Percentiles rank a stretch among this genome's conserved stretches.
phyloP scores from a whole-genome alignment of 306 rosid genomes.

The Lablab purpureus region DNA sequence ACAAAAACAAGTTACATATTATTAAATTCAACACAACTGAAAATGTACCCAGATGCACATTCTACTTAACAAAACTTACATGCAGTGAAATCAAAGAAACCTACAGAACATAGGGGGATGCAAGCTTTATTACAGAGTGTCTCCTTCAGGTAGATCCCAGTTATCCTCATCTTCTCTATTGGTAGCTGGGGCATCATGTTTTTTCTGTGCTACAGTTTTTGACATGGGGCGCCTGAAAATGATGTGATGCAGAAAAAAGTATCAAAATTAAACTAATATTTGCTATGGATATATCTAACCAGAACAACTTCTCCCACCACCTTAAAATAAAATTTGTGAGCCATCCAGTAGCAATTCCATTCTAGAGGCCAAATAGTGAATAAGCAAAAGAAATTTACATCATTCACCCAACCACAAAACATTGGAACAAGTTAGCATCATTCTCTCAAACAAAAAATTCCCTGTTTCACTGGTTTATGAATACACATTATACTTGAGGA shows the following conservation, averaged over 20 bases:
- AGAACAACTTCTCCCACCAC: slow-evolving; percentile 8
- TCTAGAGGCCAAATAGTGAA: neutral
- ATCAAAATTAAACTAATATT: neutral
- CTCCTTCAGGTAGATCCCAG: slow-evolving; percentile 79
- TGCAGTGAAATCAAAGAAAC: slow-evolving; percentile 30
- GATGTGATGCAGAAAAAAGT: neutral
- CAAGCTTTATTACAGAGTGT: slow-evolving; percentile 49
- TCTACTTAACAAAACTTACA: slow-evolving; percentile 44
- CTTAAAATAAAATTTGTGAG: neutral
- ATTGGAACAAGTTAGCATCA: neutral
- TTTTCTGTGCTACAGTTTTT: neutral
- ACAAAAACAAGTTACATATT: slow-evolving; percentile 24
- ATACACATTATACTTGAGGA: neutral
- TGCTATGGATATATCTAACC: slow-evolving; percentile 8
- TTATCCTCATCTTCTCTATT: slow-evolving; percentile 70
- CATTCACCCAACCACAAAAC: neutral
- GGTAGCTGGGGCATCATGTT: slow-evolving; percentile 34
- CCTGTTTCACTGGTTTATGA: slow-evolving; percentile 1
- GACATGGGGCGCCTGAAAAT: slow-evolving; percentile 44
- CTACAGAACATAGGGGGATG: slow-evolving; percentile 32
- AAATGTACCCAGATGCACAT: slow-evolving; percentile 34
- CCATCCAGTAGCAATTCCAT: neutral
- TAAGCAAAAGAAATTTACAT: neutral
- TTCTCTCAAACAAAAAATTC: neutral
- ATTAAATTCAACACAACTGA: slow-evolving; percentile 1